Evolutionary conservation across 2,329 filamentous ascomycete species (phyloP).

Genomic region (Esteya vermicola): DNA sequence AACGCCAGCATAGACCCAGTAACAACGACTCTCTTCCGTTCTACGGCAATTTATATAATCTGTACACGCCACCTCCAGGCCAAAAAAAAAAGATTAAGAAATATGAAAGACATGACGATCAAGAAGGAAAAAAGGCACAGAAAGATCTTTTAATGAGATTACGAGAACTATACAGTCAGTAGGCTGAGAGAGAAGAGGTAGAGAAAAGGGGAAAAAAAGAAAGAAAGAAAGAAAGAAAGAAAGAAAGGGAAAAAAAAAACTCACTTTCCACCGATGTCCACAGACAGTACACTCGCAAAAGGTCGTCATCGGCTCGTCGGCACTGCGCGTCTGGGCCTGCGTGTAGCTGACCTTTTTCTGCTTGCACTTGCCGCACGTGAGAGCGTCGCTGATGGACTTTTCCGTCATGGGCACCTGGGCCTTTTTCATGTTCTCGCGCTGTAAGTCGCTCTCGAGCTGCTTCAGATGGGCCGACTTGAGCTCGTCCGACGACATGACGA

Average conservation of each 20-base stretch:
- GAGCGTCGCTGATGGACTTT: slow-evolving; percentile 75
- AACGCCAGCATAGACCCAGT: too few relatives aligned
- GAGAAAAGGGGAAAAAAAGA: neutral
- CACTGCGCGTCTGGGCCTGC: slow-evolving; percentile 88
- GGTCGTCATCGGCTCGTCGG: slow-evolving; percentile 83
- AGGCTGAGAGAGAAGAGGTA: neutral
- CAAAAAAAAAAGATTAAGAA: neutral
- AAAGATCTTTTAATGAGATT: too few relatives aligned
- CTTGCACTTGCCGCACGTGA: slow-evolving; percentile 85
- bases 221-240: neutral
- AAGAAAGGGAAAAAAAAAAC: slow-evolving; percentile 10
- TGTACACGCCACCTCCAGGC: neutral
- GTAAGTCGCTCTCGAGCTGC: slow-evolving; percentile 58
- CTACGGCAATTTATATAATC: neutral
- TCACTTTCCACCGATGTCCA: slow-evolving; percentile 59
- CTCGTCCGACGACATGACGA: slow-evolving; percentile 78
- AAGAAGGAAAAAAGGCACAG: too few relatives aligned
- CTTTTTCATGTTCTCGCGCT: slow-evolving; percentile 92
- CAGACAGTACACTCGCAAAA: slow-evolving; percentile 60
- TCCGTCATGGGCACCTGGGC: slow-evolving; percentile 88
- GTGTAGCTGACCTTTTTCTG: slow-evolving; percentile 91
- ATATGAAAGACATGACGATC: neutral
- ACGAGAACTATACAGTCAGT: too few relatives aligned
- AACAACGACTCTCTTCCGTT: too few relatives aligned
- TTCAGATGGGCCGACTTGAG: slow-evolving; percentile 77